These are phyloP conservation scores for Leccinellum rugosiceps DNA, from an alignment of 768 basidiomycete species.

Conservation along the genomic window DNA sequence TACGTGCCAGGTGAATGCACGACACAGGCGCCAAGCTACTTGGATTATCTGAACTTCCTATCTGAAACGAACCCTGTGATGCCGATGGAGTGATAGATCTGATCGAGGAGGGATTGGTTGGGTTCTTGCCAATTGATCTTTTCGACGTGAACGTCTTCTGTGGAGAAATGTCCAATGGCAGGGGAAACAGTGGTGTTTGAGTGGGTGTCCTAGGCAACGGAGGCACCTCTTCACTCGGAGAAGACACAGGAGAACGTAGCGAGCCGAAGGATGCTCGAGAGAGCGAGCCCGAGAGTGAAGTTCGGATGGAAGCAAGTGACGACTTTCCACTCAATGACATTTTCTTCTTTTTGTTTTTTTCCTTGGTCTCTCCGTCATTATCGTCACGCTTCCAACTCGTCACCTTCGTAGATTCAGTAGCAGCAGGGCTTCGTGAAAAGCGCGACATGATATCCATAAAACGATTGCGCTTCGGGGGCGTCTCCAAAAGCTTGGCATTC, in stretches of 20 bases:
- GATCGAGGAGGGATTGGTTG: constrained; percentile 9
- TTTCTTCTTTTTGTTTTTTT: constrained; percentile 10
- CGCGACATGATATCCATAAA: constrained; percentile 32
- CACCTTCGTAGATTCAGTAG: constrained; percentile 2
- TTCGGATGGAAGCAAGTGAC: constrained; percentile 28
- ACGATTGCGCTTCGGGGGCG: constrained; percentile 27
- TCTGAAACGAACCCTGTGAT: constrained; percentile 14
- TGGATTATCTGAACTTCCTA: constrained; percentile 7
- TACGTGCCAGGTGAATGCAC: constrained; percentile 4
- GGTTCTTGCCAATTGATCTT: constrained; percentile 14
- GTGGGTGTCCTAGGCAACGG: constrained; percentile 29
- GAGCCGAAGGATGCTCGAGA: constrained; percentile 29
- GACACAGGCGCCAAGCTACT: constrained; percentile 14
- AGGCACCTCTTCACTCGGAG: constrained; percentile 22
- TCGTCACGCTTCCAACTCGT: background rate
- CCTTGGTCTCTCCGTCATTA: constrained; percentile 21
- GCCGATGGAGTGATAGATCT: constrained; percentile 27
- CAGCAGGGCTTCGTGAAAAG: constrained; percentile 24
- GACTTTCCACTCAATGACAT: constrained; percentile 27
- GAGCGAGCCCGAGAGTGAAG: constrained; percentile 29
- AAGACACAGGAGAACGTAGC: constrained; percentile 19
- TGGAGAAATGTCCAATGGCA: background rate
- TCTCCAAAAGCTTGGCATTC: constrained; percentile 18
- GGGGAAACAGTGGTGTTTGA: background rate
- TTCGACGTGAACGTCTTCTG: constrained; percentile 11